Conservation (phyloP, 176 grass and related monocot genomes). For the Tillandsia fasciculata region DNA sequence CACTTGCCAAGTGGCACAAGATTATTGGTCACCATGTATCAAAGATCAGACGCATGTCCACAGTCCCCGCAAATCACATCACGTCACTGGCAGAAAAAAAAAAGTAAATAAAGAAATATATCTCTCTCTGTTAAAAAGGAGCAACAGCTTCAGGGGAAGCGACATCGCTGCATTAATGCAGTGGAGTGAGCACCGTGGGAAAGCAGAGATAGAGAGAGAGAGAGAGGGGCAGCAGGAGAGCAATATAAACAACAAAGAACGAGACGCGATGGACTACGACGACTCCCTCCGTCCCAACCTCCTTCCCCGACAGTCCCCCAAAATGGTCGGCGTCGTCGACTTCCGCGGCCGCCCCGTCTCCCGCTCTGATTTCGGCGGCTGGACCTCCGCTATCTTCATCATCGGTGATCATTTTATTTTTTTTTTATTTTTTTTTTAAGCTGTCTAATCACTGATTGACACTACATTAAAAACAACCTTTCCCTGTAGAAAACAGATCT, state of each 20-base stretch:
- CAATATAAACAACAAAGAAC: not conserved
- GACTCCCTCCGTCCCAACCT: constrained; percentile 9
- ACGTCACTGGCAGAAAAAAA: too few species aligned
- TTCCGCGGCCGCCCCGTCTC: constrained; percentile 34
- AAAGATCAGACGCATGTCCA: too few species aligned
- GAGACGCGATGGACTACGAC: constrained; percentile 2
- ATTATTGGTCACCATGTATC: too few species aligned
- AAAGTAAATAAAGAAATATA: too few species aligned
- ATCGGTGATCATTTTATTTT: constrained; percentile 24
- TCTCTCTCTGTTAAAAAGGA: too few species aligned
- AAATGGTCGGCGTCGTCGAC: constrained; percentile 30
- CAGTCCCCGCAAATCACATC: too few species aligned
- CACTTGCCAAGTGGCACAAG: too few species aligned
- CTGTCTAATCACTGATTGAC: not conserved
- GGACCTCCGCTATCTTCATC: constrained; percentile 46
- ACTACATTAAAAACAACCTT: not conserved
- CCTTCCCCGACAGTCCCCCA: not conserved
- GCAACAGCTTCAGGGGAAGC: too few species aligned
- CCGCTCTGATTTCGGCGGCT: constrained; percentile 33
- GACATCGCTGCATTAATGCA: too few species aligned
- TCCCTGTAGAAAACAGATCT: too few species aligned
- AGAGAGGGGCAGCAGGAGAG: not conserved
- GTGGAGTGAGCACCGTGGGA: too few species aligned
- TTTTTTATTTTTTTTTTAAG: not conserved
- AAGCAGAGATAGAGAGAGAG: constrained; percentile 1